Evolutionary conservation across 2,329 filamentous ascomycete genomes (phyloP), one percentile per base, ranked within the genome.

Genomic region (Blastomyces parvus): DNA sequence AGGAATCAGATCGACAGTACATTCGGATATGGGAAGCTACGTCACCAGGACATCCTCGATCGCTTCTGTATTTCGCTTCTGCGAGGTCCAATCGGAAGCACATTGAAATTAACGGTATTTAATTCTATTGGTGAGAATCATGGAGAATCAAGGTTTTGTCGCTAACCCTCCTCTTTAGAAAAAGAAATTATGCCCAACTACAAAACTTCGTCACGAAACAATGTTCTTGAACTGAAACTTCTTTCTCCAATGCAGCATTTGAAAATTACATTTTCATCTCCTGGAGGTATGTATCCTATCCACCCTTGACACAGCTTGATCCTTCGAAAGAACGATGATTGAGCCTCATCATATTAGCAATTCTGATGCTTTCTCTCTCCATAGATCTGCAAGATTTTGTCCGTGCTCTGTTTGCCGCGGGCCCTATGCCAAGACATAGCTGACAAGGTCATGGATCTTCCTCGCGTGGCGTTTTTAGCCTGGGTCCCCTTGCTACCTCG

Each of bases 1-100:
- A 52, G 14, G 65, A 65, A 13, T 64, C 65, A 14, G 66, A 67
- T 33, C 56, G 64, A 48, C 65, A 67, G 61, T 64, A 63, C 30
- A 55, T 67, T 38, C 65, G 66, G 4, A 25, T 67, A 3, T 67
- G 63, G 66, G 48, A 36, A 33, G 48, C 50, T 14, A 25, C 25
- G 6, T 61, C 61, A 3, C 53, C 50, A 0, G 50, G 22, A 19
- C 19, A 57, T 38, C 40, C 17, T 33, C 61, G 40, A 58, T 62
- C 40, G 2, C 58, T 53, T 42, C 60, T 62, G 55, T 66, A 62
- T 44, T 65, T 59, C 27, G 27, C 62, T 50, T 36, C 22, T 56
- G 56, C 56, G 44, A 60, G 56, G 25, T 48, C 60, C 36, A 44
- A 59, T 30, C 57, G 40, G 17, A 46, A 60, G 22, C 66, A 67